Evolutionary conservation across 2,329 filamentous ascomycete genomes (phyloP).

Genomic region (Alternaria longipes): DNA sequence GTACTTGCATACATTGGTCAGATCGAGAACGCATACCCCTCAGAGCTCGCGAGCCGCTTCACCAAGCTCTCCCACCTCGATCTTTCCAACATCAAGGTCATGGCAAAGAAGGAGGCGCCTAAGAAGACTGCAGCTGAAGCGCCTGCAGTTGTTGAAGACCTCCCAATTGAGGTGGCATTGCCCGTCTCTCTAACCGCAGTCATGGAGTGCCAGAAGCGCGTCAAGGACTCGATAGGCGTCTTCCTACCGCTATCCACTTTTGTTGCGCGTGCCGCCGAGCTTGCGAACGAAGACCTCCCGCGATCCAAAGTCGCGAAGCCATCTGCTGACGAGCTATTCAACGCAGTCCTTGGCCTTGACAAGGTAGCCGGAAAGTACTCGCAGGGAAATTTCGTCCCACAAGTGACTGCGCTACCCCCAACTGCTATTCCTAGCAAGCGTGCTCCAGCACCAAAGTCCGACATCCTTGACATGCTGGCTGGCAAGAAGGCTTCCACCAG

Average conservation of each 20-base stretch:
- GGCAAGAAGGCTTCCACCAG: slow-evolving; percentile 46
- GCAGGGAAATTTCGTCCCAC: slow-evolving; percentile 74
- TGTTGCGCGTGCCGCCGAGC: slow-evolving; percentile 81
- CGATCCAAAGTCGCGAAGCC: slow-evolving; percentile 70
- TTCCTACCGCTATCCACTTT: slow-evolving; percentile 87
- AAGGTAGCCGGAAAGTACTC: slow-evolving; percentile 57
- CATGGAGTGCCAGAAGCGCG: slow-evolving; percentile 79
- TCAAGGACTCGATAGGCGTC: slow-evolving; percentile 79
- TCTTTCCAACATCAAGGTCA: slow-evolving; percentile 92
- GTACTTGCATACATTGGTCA: slow-evolving; percentile 87
- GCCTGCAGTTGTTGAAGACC: slow-evolving; percentile 55
- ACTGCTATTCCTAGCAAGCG: slow-evolving; percentile 42
- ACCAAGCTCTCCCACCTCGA: slow-evolving; percentile 84
- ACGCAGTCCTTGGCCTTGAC: slow-evolving; percentile 81
- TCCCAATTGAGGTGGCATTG: slow-evolving; percentile 70
- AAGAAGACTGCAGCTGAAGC: slow-evolving; percentile 57
- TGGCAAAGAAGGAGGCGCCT: slow-evolving; percentile 57
- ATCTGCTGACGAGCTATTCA: slow-evolving; percentile 84
- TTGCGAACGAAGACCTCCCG: slow-evolving; percentile 89
- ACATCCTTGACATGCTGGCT: slow-evolving; percentile 83
- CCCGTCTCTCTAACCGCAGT: slow-evolving; percentile 83
- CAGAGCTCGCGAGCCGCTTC: slow-evolving; percentile 74
- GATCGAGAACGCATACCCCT: slow-evolving; percentile 76
- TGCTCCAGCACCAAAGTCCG: slow-evolving; percentile 58
- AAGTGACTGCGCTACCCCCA: slow-evolving; percentile 65